Base-by-base conservation (phyloP, 2,329 filamentous ascomycete species). In the Delphinella strobiligena region DNA sequence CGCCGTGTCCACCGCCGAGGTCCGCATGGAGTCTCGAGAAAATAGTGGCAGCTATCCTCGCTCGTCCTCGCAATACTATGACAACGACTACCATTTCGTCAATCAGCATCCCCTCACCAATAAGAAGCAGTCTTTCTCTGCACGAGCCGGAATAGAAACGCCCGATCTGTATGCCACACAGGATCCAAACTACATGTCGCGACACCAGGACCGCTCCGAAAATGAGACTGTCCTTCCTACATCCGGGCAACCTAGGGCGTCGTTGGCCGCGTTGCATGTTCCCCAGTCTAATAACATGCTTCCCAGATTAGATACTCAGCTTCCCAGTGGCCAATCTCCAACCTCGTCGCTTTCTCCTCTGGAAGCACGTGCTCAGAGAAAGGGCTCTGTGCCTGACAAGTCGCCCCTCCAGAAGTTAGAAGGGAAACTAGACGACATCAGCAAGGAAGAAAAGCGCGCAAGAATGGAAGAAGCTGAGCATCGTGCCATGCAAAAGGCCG, bases 371-470 rank as follows among this genome's bases (percentile, higher is more conserved):
- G 22, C 7, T 27, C 7, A 27, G 4, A 32, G 60, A 46, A 53
- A 58, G 43, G 67, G 70, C 40, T 75, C 83, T 62, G 83, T 89
- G 53, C 72, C 80, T 42, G 82, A 93, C 57, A 78, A 83, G 52
- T 96, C 89, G 47, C 91, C 93, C 38, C 71, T 98, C 38, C 89
- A 98, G 61, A 91, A 81, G 66, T 74, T 98, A 49, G 89, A 98
- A 66, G 76, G 84, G 54, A 91, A 85, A 52, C 72, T 96, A 54
- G 82, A 82, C 60, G 87, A 83, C 62, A 89, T 95, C 60, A 94
- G 83, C 59, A 96, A 95, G 60, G 88, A 95, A 62, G 88, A 95
- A 61, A 93, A 93, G 60, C 75, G 89, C 47, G 86, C 87, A 7
- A 74, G 85, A 34, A 77, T 89, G 4, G 75, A 87, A 55, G 82